Evolutionary conservation across 495 filamentous ascomycete species (phyloP).

Genomic region (Penicillium longicatenatum): DNA sequence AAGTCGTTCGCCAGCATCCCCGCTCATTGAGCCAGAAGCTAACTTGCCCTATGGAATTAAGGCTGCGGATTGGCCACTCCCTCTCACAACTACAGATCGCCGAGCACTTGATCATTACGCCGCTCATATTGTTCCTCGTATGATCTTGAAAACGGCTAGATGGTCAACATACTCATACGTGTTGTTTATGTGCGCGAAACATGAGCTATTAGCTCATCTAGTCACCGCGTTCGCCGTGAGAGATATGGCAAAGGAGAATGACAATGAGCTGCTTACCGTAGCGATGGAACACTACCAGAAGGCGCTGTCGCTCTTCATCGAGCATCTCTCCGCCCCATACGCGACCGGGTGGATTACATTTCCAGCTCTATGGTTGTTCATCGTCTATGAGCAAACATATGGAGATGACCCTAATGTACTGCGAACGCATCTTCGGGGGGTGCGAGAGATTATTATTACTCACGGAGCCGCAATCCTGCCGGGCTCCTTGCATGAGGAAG

Average conservation of each 20-base stretch:
- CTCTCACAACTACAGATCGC: neutral
- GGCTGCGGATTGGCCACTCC: neutral
- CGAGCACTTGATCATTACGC: neutral
- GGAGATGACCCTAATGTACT: neutral
- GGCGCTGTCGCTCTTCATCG: neutral
- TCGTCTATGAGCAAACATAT: neutral
- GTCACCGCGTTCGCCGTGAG: neutral
- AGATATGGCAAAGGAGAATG: neutral
- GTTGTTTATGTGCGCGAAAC: neutral
- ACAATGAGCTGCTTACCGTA: neutral
- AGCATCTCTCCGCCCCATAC: neutral
- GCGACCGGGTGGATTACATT: neutral
- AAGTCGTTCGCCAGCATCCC: neutral
- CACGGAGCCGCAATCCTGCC: neutral
- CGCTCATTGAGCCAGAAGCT: neutral
- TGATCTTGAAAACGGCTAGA: neutral
- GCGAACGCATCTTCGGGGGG: neutral
- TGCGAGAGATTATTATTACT: neutral
- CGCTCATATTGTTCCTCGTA: neutral
- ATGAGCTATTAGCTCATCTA: neutral
- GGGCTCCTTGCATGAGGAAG: neutral
- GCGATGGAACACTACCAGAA: neutral
- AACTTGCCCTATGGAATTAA: neutral
- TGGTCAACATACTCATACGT: neutral
- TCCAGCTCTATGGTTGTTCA: neutral